phyloP scores from a whole-genome alignment of 805 yeast genomes.

The Yarrowia sp. region DNA sequence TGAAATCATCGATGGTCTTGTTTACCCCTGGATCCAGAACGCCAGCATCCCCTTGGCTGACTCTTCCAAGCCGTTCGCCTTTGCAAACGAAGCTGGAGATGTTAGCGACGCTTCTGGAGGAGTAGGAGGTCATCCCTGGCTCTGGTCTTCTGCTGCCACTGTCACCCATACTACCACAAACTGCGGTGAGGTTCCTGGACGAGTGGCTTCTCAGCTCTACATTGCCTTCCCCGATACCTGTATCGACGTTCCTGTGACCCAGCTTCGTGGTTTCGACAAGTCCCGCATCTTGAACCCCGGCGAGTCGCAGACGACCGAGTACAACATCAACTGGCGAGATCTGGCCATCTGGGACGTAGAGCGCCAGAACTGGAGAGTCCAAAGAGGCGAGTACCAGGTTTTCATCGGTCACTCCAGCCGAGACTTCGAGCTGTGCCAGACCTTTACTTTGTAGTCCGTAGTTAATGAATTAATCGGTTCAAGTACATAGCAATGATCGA shows the following conservation, averaged over 20 bases:
- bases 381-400: not conserved
- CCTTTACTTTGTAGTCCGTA: too few relatives aligned
- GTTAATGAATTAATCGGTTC: too few relatives aligned
- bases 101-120: slow-evolving; percentile 42
- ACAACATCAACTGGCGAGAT: not conserved
- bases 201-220: slow-evolving; percentile 53
- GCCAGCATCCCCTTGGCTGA: not conserved
- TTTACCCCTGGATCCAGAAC: slow-evolving; percentile 46
- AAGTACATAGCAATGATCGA: too few relatives aligned
- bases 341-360: not conserved
- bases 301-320: not conserved
- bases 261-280: slow-evolving; percentile 49
- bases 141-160: slow-evolving; percentile 53
- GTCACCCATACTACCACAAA: slow-evolving; percentile 50
- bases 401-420: not conserved
- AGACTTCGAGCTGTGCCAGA: not conserved
- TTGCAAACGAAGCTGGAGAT: not conserved
- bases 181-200: slow-evolving; percentile 48
- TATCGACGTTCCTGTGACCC: slow-evolving; percentile 48
- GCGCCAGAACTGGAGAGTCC: not conserved
- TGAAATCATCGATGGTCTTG: slow-evolving; percentile 53
- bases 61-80: not conserved
- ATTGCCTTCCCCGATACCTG: slow-evolving; percentile 46
- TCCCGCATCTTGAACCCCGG: not conserved
- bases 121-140: slow-evolving; percentile 57